Evolutionary conservation across 2,329 filamentous ascomycete genomes (phyloP), one percentile per base, ranked within the genome.

Genomic region (Microthyrium microscopicum): DNA sequence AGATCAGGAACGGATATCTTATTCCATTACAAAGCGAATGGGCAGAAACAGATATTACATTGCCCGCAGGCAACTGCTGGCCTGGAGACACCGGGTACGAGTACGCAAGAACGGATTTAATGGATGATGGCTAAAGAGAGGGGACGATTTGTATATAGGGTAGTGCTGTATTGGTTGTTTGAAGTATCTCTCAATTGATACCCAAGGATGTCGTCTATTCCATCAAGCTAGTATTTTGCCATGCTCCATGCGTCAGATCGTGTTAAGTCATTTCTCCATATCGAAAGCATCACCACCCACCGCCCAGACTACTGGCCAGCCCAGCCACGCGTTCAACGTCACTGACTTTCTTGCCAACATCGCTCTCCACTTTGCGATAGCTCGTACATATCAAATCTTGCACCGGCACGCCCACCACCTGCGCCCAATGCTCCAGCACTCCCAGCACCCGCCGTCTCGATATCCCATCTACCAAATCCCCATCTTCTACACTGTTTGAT

Each of bases 1-100:
- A 83, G 91, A 46, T 83, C 81, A 27, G 83, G 83, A n/a, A 85
- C 79, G 46, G 89, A 98, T 55, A 79, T 98, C 42, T 58, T 92
- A 34, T 63, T 98, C 31, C 72, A 83, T 48, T 98, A 98, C 64
- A 91, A 85, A 50, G 68, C 79, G 33, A 98, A 94, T 46, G 85
- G 84, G n/a, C 73, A 72, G 47, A 87, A 82, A 55, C 63, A 69
- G 39, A 64, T 65, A 39, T 49, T 47, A 26, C 46, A 46, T 16
- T n/a, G n/a, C n/a, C n/a, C n/a, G n/a, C n/a, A n/a, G n/a, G n/a
- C n/a, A n/a, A n/a, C n/a, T n/a, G n/a, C n/a, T n/a, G n/a, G n/a
- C n/a, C n/a, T n/a, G n/a, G n/a, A n/a, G n/a, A n/a, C n/a, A n/a
- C n/a, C n/a, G n/a, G n/a, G n/a, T n/a, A n/a, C n/a, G n/a, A n/a